phyloP scores from a whole-genome alignment of 208 protist species.

The Crithidia fasciculata region DNA sequence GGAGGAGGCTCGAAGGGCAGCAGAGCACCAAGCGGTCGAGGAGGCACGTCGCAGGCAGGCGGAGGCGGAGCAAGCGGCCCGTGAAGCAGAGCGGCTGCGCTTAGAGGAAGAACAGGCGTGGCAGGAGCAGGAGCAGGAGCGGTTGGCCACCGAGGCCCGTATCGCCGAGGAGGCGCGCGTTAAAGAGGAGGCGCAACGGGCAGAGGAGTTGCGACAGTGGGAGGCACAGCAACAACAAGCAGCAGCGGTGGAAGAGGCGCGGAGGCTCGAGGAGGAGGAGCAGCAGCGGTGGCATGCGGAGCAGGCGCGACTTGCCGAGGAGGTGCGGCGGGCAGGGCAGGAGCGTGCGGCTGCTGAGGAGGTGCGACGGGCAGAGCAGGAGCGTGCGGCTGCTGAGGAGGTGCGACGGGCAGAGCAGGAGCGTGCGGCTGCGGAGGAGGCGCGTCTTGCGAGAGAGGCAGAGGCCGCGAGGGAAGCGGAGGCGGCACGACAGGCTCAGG shows the following conservation, averaged over 20 bases:
- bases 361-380: neutral
- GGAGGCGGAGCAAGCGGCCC: neutral
- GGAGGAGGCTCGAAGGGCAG: neutral
- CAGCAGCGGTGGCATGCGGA: neutral
- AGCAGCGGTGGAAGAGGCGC: neutral
- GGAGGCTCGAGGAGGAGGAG: neutral
- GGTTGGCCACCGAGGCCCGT: neutral
- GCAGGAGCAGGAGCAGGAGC: neutral
- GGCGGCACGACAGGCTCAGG: neutral
- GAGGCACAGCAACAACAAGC: neutral
- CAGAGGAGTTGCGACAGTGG: neutral
- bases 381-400: neutral
- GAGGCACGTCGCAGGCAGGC: neutral
- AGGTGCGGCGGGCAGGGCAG: neutral
- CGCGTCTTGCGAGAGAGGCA: neutral
- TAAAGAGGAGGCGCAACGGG: neutral
- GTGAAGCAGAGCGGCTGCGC: neutral
- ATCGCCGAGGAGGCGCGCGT: neutral
- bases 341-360: neutral
- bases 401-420: neutral
- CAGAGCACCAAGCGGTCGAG: neutral
- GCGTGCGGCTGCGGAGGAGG: constrained; percentile 3
- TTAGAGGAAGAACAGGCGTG: neutral
- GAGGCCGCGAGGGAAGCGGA: neutral
- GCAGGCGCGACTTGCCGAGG: constrained; percentile 1